These are phyloP conservation scores for Naegleria gruberi DNA, from an alignment of 208 protist species.

Conservation along the genomic window DNA sequence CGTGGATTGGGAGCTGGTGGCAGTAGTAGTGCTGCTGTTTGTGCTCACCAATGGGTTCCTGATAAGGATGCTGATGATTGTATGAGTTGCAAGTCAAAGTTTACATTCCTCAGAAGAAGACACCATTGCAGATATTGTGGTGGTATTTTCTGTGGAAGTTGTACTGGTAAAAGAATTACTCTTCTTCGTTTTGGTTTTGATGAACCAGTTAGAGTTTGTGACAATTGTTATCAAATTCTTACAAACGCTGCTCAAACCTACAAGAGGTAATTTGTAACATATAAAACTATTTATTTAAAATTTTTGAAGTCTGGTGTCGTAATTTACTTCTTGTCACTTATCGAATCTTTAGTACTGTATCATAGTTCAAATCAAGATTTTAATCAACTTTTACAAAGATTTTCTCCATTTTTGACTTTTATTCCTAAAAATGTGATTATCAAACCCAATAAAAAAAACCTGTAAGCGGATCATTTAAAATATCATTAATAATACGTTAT, in stretches of 20 bases:
- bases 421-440: no score
- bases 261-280: background rate
- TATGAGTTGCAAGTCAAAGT: background rate
- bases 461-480: no score
- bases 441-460: no score
- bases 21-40: background rate
- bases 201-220: slow-evolving; percentile 8
- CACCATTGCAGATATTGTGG: slow-evolving; percentile 18
- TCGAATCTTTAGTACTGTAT: no score
- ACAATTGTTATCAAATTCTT: slow-evolving; percentile 21
- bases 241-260: background rate
- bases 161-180: background rate
- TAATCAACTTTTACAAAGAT: no score
- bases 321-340: slow-evolving; percentile 28
- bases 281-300: background rate
- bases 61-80: background rate
- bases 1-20: background rate
- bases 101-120: slow-evolving; percentile 17
- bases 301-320: no score
- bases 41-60: slow-evolving; percentile 21
- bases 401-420: no score
- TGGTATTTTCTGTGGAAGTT: slow-evolving; percentile 19
- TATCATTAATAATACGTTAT: no score
- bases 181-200: background rate
- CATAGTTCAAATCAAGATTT: no score